phyloP scores from a whole-genome alignment of 441 rosid species.

The Capsella rubella region DNA sequence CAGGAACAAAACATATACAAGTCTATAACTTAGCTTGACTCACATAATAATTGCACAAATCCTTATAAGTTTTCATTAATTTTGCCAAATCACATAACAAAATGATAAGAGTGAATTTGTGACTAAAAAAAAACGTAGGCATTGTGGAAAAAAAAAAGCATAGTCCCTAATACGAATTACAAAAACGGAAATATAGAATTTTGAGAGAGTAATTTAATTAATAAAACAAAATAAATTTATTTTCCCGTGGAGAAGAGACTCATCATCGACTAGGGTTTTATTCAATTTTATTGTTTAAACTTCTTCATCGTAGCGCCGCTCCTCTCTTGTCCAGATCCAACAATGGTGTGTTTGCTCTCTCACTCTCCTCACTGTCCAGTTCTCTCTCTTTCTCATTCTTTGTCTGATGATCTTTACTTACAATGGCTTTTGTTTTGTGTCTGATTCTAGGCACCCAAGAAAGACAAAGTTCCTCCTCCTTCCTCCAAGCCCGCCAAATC shows the following conservation, averaged over 20 bases:
- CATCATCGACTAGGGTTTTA: slow-evolving; percentile 5
- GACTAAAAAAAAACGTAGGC: neutral
- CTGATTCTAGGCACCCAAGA: slow-evolving; percentile 63
- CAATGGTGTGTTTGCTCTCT: slow-evolving; percentile 28
- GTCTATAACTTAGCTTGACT: neutral
- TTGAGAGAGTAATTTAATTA: neutral
- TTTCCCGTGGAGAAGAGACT: neutral
- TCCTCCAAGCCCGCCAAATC: slow-evolving; percentile 77
- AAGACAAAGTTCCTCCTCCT: slow-evolving; percentile 73
- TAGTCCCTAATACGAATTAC: neutral
- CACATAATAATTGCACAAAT: neutral
- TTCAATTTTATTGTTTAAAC: neutral
- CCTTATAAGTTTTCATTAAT: neutral
- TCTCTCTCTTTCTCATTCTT: neutral
- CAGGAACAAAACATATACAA: neutral
- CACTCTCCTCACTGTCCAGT: neutral
- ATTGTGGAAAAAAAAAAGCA: no score
- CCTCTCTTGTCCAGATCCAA: slow-evolving; percentile 16
- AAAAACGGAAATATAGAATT: neutral
- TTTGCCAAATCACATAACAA: neutral
- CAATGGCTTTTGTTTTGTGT: neutral
- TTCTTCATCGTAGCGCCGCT: slow-evolving; percentile 28
- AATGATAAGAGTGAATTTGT: no score
- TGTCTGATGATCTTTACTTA: slow-evolving; percentile 11
- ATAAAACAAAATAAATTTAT: neutral